Evolutionary conservation across 169 alveolate genomes (phyloP).

Genomic region (Amoebophrya sp.): DNA sequence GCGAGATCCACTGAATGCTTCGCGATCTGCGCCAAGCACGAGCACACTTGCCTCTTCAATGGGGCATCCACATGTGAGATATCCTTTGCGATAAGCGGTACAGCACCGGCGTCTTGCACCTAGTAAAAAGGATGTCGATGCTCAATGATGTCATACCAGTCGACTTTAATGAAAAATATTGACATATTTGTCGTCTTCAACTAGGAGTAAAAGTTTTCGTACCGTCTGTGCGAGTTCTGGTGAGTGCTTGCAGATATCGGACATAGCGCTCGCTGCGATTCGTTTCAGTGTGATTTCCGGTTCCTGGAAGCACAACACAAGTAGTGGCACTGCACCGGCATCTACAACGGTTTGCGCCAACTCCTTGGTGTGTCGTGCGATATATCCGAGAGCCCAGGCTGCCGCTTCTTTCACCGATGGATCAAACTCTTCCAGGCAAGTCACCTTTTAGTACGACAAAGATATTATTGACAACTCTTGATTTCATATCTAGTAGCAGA

Average conservation of each 20-base stretch:
- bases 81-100: constrained; percentile 59
- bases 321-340: constrained; percentile 85
- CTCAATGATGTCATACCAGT: neutral
- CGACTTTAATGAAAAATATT: neutral
- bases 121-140: neutral
- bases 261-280: constrained; percentile 69
- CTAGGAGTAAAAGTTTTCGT: too few relatives aligned
- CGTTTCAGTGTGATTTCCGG: constrained; percentile 72
- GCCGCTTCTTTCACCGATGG: constrained; percentile 80
- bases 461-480: too few relatives aligned
- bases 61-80: constrained; percentile 77
- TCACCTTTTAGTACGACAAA: too few relatives aligned
- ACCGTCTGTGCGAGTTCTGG: constrained; percentile 65
- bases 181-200: too few relatives aligned
- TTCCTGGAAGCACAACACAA: constrained; percentile 82
- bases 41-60: constrained; percentile 80
- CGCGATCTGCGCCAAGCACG: constrained; percentile 85
- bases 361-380: constrained; percentile 76
- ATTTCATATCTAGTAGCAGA: too few relatives aligned
- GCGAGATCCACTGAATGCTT: constrained; percentile 88
- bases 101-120: constrained; percentile 56
- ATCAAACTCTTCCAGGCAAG: constrained; percentile 88
- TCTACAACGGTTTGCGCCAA: constrained; percentile 84
- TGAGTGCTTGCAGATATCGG: constrained; percentile 83
- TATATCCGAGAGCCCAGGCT: constrained; percentile 62